These are phyloP conservation scores for Saccharomyces hybrid DNA, from an alignment of 1,139 yeast species.

Conservation along the genomic window DNA sequence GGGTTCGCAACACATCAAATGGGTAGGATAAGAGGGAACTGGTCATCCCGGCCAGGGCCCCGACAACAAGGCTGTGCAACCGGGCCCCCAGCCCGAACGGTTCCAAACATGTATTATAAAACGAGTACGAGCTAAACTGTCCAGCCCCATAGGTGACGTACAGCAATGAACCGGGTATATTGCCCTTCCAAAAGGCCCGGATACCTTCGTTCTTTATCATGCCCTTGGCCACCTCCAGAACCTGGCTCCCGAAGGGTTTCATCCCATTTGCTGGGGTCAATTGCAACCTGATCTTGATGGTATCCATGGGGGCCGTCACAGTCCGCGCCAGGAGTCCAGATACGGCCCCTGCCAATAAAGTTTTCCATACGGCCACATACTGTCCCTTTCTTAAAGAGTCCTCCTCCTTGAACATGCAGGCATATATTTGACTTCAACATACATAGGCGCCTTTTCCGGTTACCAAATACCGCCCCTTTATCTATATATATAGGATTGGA, in stretches of 20 bases:
- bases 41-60: conserved; percentile 66
- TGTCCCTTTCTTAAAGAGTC: conserved; percentile 51
- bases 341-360: conserved; percentile 58
- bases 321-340: conserved; percentile 68
- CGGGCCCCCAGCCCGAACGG: conserved; percentile 27
- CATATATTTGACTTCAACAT: neutral
- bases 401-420: conserved; percentile 15
- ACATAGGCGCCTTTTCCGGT: too few species aligned
- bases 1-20: conserved; percentile 75
- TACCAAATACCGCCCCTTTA: neutral
- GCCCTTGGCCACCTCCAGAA: conserved; percentile 33
- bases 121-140: conserved; percentile 70
- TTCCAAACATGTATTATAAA: conserved; percentile 39
- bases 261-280: conserved; percentile 34
- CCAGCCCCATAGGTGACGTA: conserved; percentile 78
- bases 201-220: conserved; percentile 48
- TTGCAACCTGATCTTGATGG: conserved; percentile 79
- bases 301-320: conserved; percentile 84
- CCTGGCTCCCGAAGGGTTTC: conserved; percentile 30
- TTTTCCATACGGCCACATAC: conserved; percentile 38
- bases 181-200: conserved; percentile 83
- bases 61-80: conserved; percentile 48
- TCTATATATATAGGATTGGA: too few species aligned
- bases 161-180: conserved; percentile 83
- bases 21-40: conserved; percentile 80